Evolutionary conservation across 2,329 filamentous ascomycete species (phyloP).

Genomic region (Phialocephala sp.): DNA sequence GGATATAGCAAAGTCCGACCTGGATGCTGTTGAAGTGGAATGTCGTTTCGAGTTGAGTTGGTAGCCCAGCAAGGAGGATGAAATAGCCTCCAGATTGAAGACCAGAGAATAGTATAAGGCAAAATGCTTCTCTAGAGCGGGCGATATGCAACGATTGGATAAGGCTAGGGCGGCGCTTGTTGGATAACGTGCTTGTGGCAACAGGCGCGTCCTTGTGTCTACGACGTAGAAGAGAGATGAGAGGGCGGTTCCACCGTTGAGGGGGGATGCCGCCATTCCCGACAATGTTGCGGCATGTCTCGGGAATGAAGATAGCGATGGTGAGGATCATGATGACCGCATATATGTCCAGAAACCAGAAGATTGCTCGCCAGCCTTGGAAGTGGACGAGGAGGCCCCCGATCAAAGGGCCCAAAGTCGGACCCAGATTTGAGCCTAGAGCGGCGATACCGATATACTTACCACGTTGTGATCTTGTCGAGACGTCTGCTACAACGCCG

Average conservation of each 20-base stretch:
- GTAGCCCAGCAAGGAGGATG: slow-evolving; percentile 52
- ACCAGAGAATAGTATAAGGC: slow-evolving; percentile 47
- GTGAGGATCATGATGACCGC: slow-evolving; percentile 44
- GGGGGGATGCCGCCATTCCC: slow-evolving; percentile 53
- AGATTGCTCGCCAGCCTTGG: slow-evolving; percentile 54
- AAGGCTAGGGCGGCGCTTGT: not conserved
- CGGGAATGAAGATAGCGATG: slow-evolving; percentile 25
- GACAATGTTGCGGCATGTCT: slow-evolving; percentile 31
- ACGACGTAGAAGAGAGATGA: not conserved
- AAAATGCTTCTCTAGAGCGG: slow-evolving; percentile 6
- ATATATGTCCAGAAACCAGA: slow-evolving; percentile 56
- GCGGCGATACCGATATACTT: slow-evolving; percentile 42
- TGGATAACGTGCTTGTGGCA: not conserved
- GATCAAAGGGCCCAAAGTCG: not conserved
- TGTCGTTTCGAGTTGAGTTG: slow-evolving; percentile 47
- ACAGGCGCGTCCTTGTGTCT: not conserved
- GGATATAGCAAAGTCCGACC: slow-evolving; percentile 40
- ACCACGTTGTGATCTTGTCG: slow-evolving; percentile 69
- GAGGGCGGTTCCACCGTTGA: slow-evolving; percentile 53
- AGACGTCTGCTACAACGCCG: slow-evolving; percentile 73
- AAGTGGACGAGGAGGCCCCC: slow-evolving; percentile 45
- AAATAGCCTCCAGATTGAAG: slow-evolving; percentile 60
- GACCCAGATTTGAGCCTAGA: slow-evolving; percentile 43
- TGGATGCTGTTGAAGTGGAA: slow-evolving; percentile 32
- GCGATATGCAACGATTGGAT: not conserved